Evolutionary conservation across 208 protist genomes (phyloP), one percentile per base, ranked within the genome.

Genomic region (Wallacemonas sp.): DNA sequence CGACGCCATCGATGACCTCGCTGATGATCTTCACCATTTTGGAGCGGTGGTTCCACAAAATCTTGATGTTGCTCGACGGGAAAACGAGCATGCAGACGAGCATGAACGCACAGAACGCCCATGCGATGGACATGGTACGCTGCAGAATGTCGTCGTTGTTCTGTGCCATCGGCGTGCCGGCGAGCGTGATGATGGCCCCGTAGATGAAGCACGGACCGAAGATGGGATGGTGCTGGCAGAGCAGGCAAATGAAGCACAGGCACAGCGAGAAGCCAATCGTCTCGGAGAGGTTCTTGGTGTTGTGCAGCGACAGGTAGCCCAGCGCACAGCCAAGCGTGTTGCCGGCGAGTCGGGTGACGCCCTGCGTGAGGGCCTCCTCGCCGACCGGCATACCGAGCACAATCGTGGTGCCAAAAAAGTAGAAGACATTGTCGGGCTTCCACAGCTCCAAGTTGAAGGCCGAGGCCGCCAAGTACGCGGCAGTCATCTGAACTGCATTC

Each of bases 401-500:
- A 25, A 59, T 59, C 5, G 52, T 59, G 16, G 52, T 59, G n/a
- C 52, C 52, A 25, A 61, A 83, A 69, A 70, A 83, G 73, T 20
- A 62, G 38, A 41, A 59, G n/a, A 59, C 52, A 10, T 28, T 28
- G 31, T 41, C 32, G 18, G 52, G 52, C 31, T 59, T 59, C 52
- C 52, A 59, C 52, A 59, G n/a, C 32, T 59, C 31, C 29, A 59
- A 23, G 32, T 59, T 59, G 52, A 59, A 42, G 11, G 52, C 52
- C 14, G 74, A 76, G 10, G 73, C 77, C 31, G 65, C 69, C 11
- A 76, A 48, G 69, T 79, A 83, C 31, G 63, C 77, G 38, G 32
- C 50, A 14, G 77, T 70, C 44, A 77, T 59, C 46, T 83, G 79
- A 31, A 83, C 57, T 8, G 73, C 73, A 66, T 83, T 70, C 73